These are phyloP conservation scores for Teunomyces pallodes DNA, from an alignment of 805 yeast genomes.

Conservation along the genomic window DNA sequence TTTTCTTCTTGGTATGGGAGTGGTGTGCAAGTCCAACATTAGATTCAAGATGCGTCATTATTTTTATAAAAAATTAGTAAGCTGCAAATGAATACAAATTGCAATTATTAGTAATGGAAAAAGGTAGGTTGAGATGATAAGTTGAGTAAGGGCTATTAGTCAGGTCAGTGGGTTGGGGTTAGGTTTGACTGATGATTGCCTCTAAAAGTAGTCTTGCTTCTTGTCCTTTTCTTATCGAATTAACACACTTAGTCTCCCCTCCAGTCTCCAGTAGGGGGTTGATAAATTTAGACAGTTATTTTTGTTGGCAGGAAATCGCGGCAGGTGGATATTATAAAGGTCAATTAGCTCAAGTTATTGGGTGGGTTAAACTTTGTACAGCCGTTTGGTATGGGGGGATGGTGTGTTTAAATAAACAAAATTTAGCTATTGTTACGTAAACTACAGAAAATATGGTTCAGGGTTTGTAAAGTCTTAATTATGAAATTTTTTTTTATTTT, in stretches of 20 bases:
- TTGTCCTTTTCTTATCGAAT: not conserved
- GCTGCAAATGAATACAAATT: not conserved
- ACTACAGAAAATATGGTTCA: not conserved
- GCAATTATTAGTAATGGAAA: not conserved
- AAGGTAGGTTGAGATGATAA: too few relatives aligned
- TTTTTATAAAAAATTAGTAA: not conserved
- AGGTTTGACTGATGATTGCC: not conserved
- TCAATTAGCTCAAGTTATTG: not conserved
- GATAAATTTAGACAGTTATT: too few relatives aligned
- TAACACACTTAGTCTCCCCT: not conserved
- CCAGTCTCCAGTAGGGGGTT: not conserved
- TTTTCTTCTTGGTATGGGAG: slow-evolving; percentile 36
- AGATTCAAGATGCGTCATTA: not conserved
- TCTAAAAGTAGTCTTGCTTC: not conserved
- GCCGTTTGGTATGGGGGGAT: slow-evolving; percentile 1
- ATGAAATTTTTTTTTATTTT: not conserved
- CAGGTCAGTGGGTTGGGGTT: not conserved
- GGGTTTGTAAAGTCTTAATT: not conserved
- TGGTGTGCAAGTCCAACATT: not conserved
- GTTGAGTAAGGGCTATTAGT: not conserved
- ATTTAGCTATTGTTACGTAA: not conserved
- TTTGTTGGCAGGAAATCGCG: too few relatives aligned
- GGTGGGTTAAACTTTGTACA: not conserved
- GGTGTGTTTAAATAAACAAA: not conserved
- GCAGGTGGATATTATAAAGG: not conserved